A percentile compares a stretch with the other conserved stretches of the same genome.
Conservation (phyloP, 768 basidiomycete genomes). For the Leccinum longicurvipes region DNA sequence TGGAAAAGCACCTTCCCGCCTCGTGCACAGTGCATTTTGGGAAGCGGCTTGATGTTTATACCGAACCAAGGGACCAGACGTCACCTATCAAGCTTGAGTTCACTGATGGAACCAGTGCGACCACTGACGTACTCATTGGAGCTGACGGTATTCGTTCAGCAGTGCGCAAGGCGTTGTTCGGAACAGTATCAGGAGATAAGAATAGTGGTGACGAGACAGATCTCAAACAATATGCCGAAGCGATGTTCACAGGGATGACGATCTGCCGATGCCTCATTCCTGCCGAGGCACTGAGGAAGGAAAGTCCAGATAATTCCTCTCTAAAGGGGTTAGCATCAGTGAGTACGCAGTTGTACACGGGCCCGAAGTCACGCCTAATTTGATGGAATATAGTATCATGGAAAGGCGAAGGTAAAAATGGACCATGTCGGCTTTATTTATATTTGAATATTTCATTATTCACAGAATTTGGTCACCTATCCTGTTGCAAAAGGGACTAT, state of each 20-base stretch:
- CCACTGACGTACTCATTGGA: slow-evolving; percentile 42
- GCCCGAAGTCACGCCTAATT: no score
- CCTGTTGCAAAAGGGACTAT: no score
- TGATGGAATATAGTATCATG: no score
- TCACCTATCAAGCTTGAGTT: slow-evolving; percentile 10
- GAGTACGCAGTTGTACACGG: slow-evolving; percentile 11
- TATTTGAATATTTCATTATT: no score
- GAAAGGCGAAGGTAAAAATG: no score
- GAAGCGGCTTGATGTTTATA: no score
- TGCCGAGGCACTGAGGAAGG: no score
- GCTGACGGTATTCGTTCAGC: slow-evolving; percentile 41
- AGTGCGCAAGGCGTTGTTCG: slow-evolving; percentile 25
- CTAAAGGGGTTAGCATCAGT: slow-evolving; percentile 20
- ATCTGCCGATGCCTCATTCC: slow-evolving; percentile 39
- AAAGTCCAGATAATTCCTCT: slow-evolving; percentile 19
- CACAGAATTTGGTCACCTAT: no score
- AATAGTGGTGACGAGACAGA: neutral
- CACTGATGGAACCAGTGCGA: slow-evolving; percentile 17
- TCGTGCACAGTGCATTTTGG: slow-evolving; percentile 12
- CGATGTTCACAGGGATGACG: slow-evolving; percentile 40
- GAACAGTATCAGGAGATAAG: slow-evolving; percentile 1
- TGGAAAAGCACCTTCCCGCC: slow-evolving; percentile 14
- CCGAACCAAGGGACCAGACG: no score
- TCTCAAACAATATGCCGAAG: slow-evolving; percentile 15
- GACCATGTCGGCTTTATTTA: no score